A percentile compares a stretch with the other conserved stretches of the same genome.
These are phyloP conservation scores for Fraxinus velutina DNA, from an alignment of 305 asterid genomes.

Conservation along the genomic window DNA sequence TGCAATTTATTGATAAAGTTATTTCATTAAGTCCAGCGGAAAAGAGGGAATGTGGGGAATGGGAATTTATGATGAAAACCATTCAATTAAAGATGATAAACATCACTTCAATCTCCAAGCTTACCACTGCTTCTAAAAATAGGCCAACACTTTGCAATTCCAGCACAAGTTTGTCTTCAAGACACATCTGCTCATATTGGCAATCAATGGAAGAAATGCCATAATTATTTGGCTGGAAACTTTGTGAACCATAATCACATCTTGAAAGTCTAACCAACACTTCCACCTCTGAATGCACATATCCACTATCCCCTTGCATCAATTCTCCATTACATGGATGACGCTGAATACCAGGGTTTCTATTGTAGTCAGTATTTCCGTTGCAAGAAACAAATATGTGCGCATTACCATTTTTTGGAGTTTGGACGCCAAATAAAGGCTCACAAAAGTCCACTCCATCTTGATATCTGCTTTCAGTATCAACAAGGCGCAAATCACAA, in stretches of 20 bases:
- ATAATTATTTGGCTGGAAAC: constrained; percentile 33
- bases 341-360: constrained; percentile 38
- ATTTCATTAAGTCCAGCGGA: constrained; percentile 4
- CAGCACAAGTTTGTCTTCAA: constrained; percentile 68
- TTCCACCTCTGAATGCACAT: constrained; percentile 58
- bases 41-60: background rate
- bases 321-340: constrained; percentile 50
- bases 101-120: constrained; percentile 29
- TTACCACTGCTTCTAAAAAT: constrained; percentile 76
- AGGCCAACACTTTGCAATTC: constrained; percentile 83
- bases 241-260: constrained; percentile 45
- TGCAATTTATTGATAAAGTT: constrained; percentile 14
- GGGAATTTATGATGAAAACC: constrained; percentile 11
- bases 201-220: constrained; percentile 46
- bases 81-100: constrained; percentile 16
- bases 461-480: constrained; percentile 41
- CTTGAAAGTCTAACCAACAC: constrained; percentile 57
- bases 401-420: constrained; percentile 38
- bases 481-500: constrained; percentile 42
- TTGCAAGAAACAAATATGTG: constrained; percentile 48
- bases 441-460: constrained; percentile 49
- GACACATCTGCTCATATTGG: constrained; percentile 65
- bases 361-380: constrained; percentile 45
- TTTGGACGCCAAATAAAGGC: constrained; percentile 44
- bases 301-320: constrained; percentile 48